phyloP scores from a whole-genome alignment of 371 early-diverging fungal genomes.

The Dichotomocladium elegans region DNA sequence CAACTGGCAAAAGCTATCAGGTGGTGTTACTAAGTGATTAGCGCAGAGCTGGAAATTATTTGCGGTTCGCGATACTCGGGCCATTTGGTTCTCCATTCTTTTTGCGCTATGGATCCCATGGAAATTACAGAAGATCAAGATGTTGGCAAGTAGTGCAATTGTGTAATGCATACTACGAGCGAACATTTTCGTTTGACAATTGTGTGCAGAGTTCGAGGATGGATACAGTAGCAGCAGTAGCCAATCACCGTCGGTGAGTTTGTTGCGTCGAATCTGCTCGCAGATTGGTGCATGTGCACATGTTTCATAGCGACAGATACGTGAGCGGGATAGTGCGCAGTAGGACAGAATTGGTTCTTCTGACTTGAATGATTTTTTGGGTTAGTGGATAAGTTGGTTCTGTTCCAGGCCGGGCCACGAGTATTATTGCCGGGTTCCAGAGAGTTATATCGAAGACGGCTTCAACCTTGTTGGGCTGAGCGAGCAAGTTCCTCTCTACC shows the following conservation, averaged over 20 bases:
- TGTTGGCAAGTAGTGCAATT: no score
- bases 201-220: conserved; percentile 3
- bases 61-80: no score
- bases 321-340: neutral
- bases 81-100: no score
- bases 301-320: neutral
- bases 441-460: conserved; percentile 84
- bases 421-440: conserved; percentile 78
- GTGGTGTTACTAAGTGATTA: no score
- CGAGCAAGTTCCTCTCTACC: conserved; percentile 72
- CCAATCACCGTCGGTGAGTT: conserved; percentile 3
- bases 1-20: no score
- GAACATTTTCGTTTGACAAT: no score
- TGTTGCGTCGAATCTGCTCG: neutral
- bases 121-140: no score
- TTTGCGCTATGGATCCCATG: no score
- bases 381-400: conserved; percentile 90
- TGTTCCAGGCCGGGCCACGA: conserved; percentile 74
- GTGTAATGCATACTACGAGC: no score
- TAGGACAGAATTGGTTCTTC: neutral
- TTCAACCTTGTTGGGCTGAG: conserved; percentile 91
- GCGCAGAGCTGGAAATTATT: no score
- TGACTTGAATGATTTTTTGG: neutral
- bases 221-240: conserved; percentile 1
- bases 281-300: neutral